Evolutionary conservation across 768 basidiomycete species (phyloP).

Genomic region (Tylopilus felleus): DNA sequence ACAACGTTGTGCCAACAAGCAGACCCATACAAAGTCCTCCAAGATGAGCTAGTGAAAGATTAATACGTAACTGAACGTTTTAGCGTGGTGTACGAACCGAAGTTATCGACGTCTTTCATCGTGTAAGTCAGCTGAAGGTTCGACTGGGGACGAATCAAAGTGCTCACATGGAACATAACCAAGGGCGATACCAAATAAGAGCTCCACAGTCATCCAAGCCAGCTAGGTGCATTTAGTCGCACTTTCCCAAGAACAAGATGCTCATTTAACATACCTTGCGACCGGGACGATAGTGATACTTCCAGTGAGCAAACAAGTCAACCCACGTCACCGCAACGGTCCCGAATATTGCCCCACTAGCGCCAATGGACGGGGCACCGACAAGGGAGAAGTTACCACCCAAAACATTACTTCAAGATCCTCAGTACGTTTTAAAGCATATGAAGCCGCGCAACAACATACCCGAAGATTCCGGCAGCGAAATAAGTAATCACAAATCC

Average conservation of each 20-base stretch:
- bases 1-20: conserved; percentile 77
- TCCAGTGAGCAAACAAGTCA: conserved; percentile 91
- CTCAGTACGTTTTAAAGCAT: conserved; percentile 1
- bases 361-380: conserved; percentile 86
- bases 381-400: conserved; percentile 93
- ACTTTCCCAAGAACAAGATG: neutral
- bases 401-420: conserved; percentile 61
- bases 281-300: conserved; percentile 77
- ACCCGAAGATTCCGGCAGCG: conserved; percentile 92
- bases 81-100: conserved; percentile 46
- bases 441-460: conserved; percentile 8
- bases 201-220: conserved; percentile 78
- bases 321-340: conserved; percentile 84
- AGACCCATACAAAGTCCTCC: conserved; percentile 86
- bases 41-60: conserved; percentile 62
- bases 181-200: conserved; percentile 81
- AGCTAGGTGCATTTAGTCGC: conserved; percentile 46
- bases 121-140: conserved; percentile 16
- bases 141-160: neutral
- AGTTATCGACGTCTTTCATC: conserved; percentile 78
- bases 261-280: conserved; percentile 52
- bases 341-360: conserved; percentile 91
- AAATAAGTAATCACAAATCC: conserved; percentile 87
- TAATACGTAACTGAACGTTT: neutral
- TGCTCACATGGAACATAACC: conserved; percentile 78